Percentiles rank a stretch among this genome's conserved stretches.
Evolutionary conservation across 1,284 basidiomycete species (phyloP).

Genomic region (Ustilago xerochloae): DNA sequence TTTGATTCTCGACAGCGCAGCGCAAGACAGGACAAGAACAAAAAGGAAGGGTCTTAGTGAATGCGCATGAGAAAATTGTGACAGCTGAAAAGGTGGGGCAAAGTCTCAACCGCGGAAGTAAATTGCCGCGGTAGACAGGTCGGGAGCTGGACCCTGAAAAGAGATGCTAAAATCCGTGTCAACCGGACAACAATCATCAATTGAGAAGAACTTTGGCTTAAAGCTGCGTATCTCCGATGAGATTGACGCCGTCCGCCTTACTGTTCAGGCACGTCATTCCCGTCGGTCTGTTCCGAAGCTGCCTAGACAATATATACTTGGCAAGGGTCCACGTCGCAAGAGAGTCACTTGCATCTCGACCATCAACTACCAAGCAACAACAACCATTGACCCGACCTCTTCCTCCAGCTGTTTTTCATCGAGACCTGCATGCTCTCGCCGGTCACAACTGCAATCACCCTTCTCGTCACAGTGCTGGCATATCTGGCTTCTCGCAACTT

Average conservation of each 20-base stretch:
- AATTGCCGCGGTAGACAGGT: background rate
- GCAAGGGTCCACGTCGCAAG: background rate
- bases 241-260: background rate
- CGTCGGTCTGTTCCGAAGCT: no score
- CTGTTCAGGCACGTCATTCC: background rate
- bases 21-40: background rate
- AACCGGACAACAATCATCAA: background rate
- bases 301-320: no score
- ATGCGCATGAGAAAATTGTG: background rate
- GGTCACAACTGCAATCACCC: conserved; percentile 1
- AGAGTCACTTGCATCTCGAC: background rate
- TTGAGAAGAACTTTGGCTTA: background rate
- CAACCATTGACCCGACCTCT: no score
- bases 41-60: background rate
- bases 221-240: background rate
- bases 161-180: background rate
- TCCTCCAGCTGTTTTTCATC: no score
- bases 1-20: no score
- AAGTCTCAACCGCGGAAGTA: background rate
- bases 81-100: background rate
- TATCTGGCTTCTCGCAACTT: conserved; percentile 7
- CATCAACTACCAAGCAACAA: conserved; percentile 1
- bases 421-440: conserved; percentile 12
- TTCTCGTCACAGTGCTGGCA: conserved; percentile 12
- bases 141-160: background rate